phyloP scores from a whole-genome alignment of 1,284 basidiomycete species.

The Porphyrellus sp. region DNA sequence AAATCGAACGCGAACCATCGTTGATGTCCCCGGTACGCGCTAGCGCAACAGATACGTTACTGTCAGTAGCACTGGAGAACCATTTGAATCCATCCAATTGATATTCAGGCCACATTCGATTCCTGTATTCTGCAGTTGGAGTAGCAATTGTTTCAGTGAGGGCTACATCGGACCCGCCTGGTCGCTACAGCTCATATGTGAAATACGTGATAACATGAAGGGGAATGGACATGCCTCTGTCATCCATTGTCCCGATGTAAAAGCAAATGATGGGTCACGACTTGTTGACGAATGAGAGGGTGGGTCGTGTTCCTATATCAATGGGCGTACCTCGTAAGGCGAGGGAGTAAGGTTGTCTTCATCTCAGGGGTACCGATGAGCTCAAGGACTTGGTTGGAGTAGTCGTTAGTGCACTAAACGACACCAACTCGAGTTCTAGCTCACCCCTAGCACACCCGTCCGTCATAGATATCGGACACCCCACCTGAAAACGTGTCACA shows the following conservation, averaged over 20 bases:
- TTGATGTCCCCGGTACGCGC: conserved; percentile 61
- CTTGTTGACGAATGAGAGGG: conserved; percentile 36
- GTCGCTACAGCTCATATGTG: conserved; percentile 42
- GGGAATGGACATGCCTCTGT: conserved; percentile 51
- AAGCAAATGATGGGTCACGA: conserved; percentile 60
- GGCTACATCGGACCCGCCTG: conserved; percentile 77
- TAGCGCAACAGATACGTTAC: conserved; percentile 66
- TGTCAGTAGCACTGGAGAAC: conserved; percentile 83
- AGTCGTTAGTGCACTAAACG: conserved; percentile 1
- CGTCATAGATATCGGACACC: conserved; percentile 75
- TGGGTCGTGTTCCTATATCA: background rate
- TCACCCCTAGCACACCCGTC: conserved; percentile 69
- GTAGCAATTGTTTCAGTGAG: conserved; percentile 68
- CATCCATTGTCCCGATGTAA: conserved; percentile 83
- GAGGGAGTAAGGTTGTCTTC: conserved; percentile 55
- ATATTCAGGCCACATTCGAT: conserved; percentile 51
- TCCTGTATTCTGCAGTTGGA: conserved; percentile 30
- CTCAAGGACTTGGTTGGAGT: conserved; percentile 50
- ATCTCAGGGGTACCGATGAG: conserved; percentile 57
- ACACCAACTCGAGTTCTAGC: conserved; percentile 26
- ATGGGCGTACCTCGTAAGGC: conserved; percentile 53
- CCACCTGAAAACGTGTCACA: conserved; percentile 41
- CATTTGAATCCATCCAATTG: conserved; percentile 72
- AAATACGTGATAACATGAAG: background rate
- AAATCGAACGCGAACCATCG: conserved; percentile 60